These are phyloP conservation scores for Kockovaella imperatae DNA, from an alignment of 768 basidiomycete genomes.

Conservation along the genomic window DNA sequence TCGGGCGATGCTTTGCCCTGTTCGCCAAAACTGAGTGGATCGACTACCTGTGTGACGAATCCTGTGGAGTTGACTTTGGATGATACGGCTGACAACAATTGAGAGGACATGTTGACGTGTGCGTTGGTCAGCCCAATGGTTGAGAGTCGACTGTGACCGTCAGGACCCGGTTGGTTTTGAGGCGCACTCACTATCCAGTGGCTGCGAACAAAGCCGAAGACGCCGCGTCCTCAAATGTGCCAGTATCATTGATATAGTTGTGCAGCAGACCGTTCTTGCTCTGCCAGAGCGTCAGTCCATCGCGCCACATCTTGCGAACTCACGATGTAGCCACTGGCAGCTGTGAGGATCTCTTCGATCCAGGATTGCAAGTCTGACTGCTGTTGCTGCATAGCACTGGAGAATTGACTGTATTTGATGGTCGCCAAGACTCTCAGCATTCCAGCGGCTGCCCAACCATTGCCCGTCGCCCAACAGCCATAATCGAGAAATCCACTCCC, in stretches of 20 bases:
- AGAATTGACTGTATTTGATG: conserved; percentile 42
- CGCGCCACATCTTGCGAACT: conserved; percentile 7
- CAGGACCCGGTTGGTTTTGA: conserved; percentile 10
- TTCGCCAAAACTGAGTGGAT: conserved; percentile 44
- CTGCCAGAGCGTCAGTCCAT: conserved; percentile 16
- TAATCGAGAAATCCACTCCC: conserved; percentile 34
- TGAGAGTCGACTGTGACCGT: conserved; percentile 42
- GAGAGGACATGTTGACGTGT: conserved; percentile 40
- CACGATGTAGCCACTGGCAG: conserved; percentile 34
- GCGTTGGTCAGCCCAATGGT: conserved; percentile 37
- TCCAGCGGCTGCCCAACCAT: conserved; percentile 49
- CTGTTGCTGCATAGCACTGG: conserved; percentile 38
- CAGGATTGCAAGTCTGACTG: conserved; percentile 41
- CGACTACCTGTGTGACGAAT: conserved; percentile 44
- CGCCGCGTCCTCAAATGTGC: conserved; percentile 45
- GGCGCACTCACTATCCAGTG: conserved; percentile 25
- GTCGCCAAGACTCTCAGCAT: conserved; percentile 48
- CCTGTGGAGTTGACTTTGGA: conserved; percentile 45
- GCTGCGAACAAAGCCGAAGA: conserved; percentile 42
- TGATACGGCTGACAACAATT: conserved; percentile 43
- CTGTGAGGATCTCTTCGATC: conserved; percentile 46
- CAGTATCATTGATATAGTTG: conserved; percentile 45
- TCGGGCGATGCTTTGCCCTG: conserved; percentile 41
- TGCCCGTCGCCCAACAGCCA: conserved; percentile 47
- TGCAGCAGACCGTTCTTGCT: conserved; percentile 42